Base-by-base conservation (phyloP, 768 basidiomycete species). In the Termitomyces sp. region DNA sequence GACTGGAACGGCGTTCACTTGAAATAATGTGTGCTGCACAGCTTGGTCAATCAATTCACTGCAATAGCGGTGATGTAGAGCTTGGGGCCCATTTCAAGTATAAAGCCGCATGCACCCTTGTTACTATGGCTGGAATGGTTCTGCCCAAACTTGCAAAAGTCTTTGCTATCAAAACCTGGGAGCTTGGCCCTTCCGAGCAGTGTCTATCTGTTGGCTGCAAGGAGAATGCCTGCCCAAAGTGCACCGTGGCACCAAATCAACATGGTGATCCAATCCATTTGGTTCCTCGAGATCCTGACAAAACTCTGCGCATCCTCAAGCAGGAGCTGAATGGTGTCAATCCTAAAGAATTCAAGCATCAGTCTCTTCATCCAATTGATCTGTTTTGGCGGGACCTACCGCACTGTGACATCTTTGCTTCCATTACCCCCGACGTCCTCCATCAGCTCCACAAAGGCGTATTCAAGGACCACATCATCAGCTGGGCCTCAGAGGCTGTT, bases 361-460 rank as follows among this genome's bases (percentile, higher is more conserved):
- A 5, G 50, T 7, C 56, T 58, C 51, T 55, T 52, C 56, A 27
- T 56, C 20, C 26, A 27, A 55, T 67, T 22, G 20, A 46, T 16
- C 79, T 76, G 13, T 80, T 79, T 61, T 80, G 79, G 79, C 46
- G 40, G 1, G 61, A 76, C 42, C 60, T 81, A 13, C 77, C 76
- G 0, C 64, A 72, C 24, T 58, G 58, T 55, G 60, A 79, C 55
- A 80, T 81, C 39, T 77, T 74, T 61, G 0, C 33, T 0, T 68
- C 58, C n/a, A 58, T 82, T 32, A 76, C 73, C 0, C 72, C 74
- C 16, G 68, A 79, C 67, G 43, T 79, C 27, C 73, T 82, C 16
- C 79, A 81, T 60, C 79, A 81, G 60, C 66, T 82, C 0, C 73
- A 80, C 64, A 76, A 82, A 59, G 80, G 80, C 0, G 56, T 79